Base-by-base conservation (phyloP, 2,329 filamentous ascomycete genomes). In the Metarhizium guizhouense region DNA sequence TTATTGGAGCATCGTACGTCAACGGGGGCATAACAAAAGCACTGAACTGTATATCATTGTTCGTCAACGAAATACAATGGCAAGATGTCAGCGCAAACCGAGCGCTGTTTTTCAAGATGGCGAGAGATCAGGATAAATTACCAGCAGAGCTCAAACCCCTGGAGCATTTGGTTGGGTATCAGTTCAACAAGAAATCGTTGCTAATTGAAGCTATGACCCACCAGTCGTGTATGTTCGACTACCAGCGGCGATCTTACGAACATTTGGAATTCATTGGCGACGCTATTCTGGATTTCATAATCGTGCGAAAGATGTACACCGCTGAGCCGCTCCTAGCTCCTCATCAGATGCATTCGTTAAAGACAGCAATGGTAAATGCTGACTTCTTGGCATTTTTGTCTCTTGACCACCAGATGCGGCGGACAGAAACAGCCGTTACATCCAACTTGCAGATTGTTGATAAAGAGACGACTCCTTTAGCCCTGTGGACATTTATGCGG, bases 261-360 rank as follows among this genome's bases (percentile, higher is more conserved):
- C 82, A 91, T 0, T 79, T 96, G 1, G 93, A 96, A 65, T 96
- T 94, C 63, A 74, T 96, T 0, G 93, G 93, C 1, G 93, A 97
- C 62, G 82, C 90, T 0, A 76, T 96, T 2, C 81, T 97, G 0
- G 93, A 97, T 69, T 80, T 84, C 62, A 74, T 96, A 55, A 74
- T 96, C 51, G 83, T 89, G 7, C 74, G 72, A 0, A 76, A 72
- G n/a, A 71, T 93, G 6, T 87, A 82, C 67, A 64, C 66, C 2
- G 60, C 68, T 13, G 60, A 66, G 2, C 71, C 72, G 0, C 71
- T 77, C 3, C 65, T 83, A 0, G 56, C 70, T 0, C 74, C 80
- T 51, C 65, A 76, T 3, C 72, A 80, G n/a, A 89, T 97, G 82
- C 90, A 95, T 62, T 73, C 84, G 3, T 74, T 93, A 55, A 86